Evolutionary conservation across 1,284 basidiomycete species (phyloP).

Genomic region (Phlebopus sp.): DNA sequence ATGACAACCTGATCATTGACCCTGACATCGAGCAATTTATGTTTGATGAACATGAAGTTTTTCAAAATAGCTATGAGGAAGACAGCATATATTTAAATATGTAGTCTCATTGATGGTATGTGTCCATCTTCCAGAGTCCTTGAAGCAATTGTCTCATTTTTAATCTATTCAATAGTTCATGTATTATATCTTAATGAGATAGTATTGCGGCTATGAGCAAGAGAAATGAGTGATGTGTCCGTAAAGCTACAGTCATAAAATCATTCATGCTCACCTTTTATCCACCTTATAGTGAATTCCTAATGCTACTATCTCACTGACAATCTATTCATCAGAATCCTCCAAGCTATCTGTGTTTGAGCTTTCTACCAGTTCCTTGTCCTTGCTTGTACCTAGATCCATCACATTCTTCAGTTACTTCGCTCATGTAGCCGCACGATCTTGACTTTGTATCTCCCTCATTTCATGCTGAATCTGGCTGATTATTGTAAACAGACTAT

Average conservation of each 20-base stretch:
- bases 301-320: neutral
- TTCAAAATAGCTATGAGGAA: neutral
- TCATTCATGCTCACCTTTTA: too few relatives aligned
- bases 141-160: neutral
- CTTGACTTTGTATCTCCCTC: neutral
- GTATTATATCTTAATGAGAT: neutral
- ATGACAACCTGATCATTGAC: slow-evolving; percentile 3
- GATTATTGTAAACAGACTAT: neutral
- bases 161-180: neutral
- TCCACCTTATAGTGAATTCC: too few relatives aligned
- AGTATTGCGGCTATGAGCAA: neutral
- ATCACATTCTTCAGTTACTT: neutral
- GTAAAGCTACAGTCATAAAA: too few relatives aligned
- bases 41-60: neutral
- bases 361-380: neutral
- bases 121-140: neutral
- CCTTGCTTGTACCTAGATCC: neutral
- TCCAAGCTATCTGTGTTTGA: neutral
- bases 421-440: neutral
- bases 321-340: neutral
- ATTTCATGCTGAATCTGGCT: neutral
- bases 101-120: neutral
- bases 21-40: neutral
- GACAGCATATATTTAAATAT: neutral
- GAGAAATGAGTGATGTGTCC: too few relatives aligned